Base-by-base conservation (phyloP, 2,329 filamentous ascomycete genomes). In the Alternaria tenuissima region DNA sequence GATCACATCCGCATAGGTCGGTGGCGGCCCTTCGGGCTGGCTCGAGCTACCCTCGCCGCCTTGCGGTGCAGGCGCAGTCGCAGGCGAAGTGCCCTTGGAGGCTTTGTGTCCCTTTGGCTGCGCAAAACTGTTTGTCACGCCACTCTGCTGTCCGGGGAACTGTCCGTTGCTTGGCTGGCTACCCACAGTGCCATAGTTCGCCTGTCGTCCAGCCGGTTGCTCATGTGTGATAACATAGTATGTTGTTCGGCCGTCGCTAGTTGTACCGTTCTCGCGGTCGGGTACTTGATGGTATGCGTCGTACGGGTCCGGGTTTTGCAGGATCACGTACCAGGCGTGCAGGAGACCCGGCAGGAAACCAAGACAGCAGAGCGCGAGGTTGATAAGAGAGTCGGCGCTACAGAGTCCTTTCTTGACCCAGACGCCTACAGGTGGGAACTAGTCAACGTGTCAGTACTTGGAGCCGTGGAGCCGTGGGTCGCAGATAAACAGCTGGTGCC, bases 271-370 rank as follows among this genome's bases (percentile, higher is more conserved):
- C 63, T 85, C 84, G 56, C 81, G 85, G 54, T 88, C 87, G 38
- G 80, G 77, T 5, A 86, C 78, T 52, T 83, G 81, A 68, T 92
- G 87, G 80, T 95, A 93, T 39, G 63, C 65, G 57, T 84, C 79
- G 41, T 86, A 81, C 69, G 82, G 80, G 62, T 97, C 94, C 59
- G 95, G 95, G 78, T 90, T 92, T 76, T 92, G 91, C 73, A 92
- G 87, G 80, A 99, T 97, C 80, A 98, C 96, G 85, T 98, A 99
- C 94, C 95, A 98, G 64, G 94, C 88, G 82, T 99, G 95, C 3
- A 99, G 83, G 51, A 98, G 90, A 62, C 94, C 94, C 20, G 94
- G 94, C 61, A 98, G 80, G 72, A 80, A 76, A 64, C 76, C 79
- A 59, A 80, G 77, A 62, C 75, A 78, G 77, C 91, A 95, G 72